Evolutionary conservation across 2,329 filamentous ascomycete genomes (phyloP).

Genomic region (Colletotrichum neosansevieriae): DNA sequence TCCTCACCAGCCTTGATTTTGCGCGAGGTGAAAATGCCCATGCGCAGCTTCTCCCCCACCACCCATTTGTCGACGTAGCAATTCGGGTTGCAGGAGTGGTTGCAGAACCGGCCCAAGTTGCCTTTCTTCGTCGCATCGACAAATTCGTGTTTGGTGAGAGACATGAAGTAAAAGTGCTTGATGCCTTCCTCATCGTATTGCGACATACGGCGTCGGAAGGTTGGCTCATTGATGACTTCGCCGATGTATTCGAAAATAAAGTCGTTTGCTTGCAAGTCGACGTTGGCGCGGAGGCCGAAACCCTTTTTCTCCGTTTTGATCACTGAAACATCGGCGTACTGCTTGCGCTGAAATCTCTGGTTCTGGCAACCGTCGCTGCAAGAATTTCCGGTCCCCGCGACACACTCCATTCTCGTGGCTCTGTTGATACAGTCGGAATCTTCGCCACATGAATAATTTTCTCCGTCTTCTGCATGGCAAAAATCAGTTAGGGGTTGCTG

Average conservation of each 20-base stretch:
- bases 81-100: constrained; percentile 98
- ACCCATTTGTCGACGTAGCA: constrained; percentile 99
- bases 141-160: constrained; percentile 94
- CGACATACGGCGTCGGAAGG: constrained; percentile 89
- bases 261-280: constrained; percentile 81
- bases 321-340: constrained; percentile 92
- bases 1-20: constrained; percentile 90
- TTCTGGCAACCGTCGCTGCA: constrained; percentile 93
- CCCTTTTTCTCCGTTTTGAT: constrained; percentile 99
- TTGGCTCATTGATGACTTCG: constrained; percentile 94
- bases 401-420: constrained; percentile 97
- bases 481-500: constrained; percentile 38
- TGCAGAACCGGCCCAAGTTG: constrained; percentile 96
- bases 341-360: constrained; percentile 90
- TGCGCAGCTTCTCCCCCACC: constrained; percentile 94
- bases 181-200: constrained; percentile 97
- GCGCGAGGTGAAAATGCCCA: constrained; percentile 97
- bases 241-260: constrained; percentile 99
- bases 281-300: constrained; percentile 87
- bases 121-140: constrained; percentile 98
- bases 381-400: constrained; percentile 76
- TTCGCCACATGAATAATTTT: constrained; percentile 91
- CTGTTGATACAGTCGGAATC: constrained; percentile 99
- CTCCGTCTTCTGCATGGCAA: constrained; percentile 62
- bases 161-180: constrained; percentile 99